phyloP scores from a whole-genome alignment of 257 asterid genomes.

The Solanum etuberosum region DNA sequence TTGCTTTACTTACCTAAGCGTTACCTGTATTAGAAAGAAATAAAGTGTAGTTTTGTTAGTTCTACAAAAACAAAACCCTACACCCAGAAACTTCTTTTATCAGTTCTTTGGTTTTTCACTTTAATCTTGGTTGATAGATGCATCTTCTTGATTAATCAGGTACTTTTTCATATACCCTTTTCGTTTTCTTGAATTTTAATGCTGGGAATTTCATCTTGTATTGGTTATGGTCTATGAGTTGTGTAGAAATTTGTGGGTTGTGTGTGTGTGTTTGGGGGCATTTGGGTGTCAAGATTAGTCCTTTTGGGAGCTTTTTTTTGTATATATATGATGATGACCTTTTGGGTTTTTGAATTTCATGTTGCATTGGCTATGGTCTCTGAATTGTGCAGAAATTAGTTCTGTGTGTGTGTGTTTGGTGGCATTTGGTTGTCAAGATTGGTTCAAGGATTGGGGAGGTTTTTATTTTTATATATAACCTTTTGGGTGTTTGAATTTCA shows the following conservation, averaged over 20 bases:
- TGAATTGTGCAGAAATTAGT: neutral
- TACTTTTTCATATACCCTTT: neutral
- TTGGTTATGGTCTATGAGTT: neutral
- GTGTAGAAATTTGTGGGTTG: neutral
- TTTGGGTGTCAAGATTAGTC: neutral
- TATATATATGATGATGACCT: neutral
- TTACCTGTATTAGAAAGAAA: neutral
- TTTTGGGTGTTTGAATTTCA: neutral
- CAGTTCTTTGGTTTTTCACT: neutral
- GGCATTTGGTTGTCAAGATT: neutral
- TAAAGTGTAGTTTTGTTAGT: neutral
- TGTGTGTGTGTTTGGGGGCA: neutral
- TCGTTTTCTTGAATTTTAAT: neutral
- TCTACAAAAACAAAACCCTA: neutral
- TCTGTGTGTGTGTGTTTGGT: neutral
- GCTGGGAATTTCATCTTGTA: neutral
- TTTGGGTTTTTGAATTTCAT: neutral
- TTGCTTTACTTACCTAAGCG: neutral
- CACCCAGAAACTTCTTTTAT: neutral
- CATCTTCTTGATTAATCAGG: neutral
- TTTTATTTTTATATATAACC: neutral
- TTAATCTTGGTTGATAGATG: neutral
- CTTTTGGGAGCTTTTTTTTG: neutral
- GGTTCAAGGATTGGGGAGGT: neutral
- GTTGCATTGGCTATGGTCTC: neutral